Conservation (phyloP, 176 grass and related monocot species). For the Rhynchospora tenuis region DNA sequence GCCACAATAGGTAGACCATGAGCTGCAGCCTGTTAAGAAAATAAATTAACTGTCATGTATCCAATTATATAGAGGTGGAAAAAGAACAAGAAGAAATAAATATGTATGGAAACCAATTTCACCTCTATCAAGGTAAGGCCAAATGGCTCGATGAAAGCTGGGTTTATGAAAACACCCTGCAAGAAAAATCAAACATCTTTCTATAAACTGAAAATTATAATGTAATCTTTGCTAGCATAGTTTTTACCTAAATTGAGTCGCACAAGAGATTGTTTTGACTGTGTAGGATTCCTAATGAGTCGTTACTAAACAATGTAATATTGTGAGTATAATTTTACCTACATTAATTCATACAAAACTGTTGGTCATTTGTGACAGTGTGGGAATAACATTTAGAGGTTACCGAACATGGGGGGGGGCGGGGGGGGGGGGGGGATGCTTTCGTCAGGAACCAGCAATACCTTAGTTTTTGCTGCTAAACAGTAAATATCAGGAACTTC, state of each 20-base stretch:
- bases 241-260: not conserved
- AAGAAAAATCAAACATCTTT: not conserved
- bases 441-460: not conserved
- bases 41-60: constrained; percentile 1
- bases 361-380: too few relatives aligned
- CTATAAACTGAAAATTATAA: not conserved
- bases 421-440: too few relatives aligned
- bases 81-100: not conserved
- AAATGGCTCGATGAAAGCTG: constrained; percentile 69
- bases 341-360: too few relatives aligned
- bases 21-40: constrained; percentile 66
- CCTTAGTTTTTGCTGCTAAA: constrained; percentile 80
- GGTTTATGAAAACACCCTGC: constrained; percentile 26
- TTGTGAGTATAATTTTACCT: too few relatives aligned
- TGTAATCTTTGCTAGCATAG: not conserved
- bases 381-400: too few relatives aligned
- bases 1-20: constrained; percentile 85
- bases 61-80: not conserved
- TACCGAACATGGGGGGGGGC: too few relatives aligned
- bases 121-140: constrained; percentile 99
- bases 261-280: not conserved
- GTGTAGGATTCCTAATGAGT: not conserved
- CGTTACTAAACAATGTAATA: not conserved
- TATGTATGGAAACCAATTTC: not conserved
- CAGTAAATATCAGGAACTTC: constrained; percentile 80